Evolutionary conservation across 2,329 filamentous ascomycete species (phyloP).

Genomic region (Cladophialophora chaetospira): DNA sequence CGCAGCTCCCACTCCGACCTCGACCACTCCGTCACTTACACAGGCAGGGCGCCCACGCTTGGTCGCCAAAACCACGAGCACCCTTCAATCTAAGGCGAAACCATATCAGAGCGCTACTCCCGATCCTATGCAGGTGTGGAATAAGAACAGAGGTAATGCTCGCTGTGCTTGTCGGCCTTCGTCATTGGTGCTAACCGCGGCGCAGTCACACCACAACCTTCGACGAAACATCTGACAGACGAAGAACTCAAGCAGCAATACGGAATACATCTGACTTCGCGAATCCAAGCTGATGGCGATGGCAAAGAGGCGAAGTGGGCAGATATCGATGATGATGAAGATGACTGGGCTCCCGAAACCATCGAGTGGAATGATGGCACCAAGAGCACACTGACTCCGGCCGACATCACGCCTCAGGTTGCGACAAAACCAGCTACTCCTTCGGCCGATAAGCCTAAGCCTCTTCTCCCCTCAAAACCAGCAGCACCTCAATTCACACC

Average conservation of each 20-base stretch:
- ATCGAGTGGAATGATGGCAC: slow-evolving; percentile 71
- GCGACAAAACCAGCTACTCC: slow-evolving; percentile 30
- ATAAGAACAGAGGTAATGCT: slow-evolving; percentile 64
- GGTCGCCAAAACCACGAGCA: slow-evolving; percentile 63
- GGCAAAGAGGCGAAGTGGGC: slow-evolving; percentile 68
- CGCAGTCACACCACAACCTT: slow-evolving; percentile 45
- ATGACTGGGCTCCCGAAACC: slow-evolving; percentile 65
- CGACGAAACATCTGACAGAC: slow-evolving; percentile 66
- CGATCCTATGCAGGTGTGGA: slow-evolving; percentile 70
- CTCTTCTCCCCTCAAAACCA: slow-evolving; percentile 31
- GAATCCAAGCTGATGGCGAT: slow-evolving; percentile 62
- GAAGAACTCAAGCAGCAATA: slow-evolving; percentile 70
- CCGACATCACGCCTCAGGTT: slow-evolving; percentile 33
- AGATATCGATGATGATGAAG: slow-evolving; percentile 69
- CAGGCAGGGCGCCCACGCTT: slow-evolving; percentile 59
- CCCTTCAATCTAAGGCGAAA: slow-evolving; percentile 54
- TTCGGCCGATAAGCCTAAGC: slow-evolving; percentile 33
- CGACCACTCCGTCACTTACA: slow-evolving; percentile 42
- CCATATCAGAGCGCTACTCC: slow-evolving; percentile 54
- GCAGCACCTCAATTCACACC: slow-evolving; percentile 42
- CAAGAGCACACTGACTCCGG: slow-evolving; percentile 61
- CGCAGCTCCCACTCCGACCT: slow-evolving; percentile 42
- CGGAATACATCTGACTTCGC: slow-evolving; percentile 67
- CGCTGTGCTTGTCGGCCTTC: neutral
- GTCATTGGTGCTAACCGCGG: slow-evolving; percentile 47